Evolutionary conservation across 352 stramenopile genomes (phyloP).

Genomic region (Phytophthora cactorum): DNA sequence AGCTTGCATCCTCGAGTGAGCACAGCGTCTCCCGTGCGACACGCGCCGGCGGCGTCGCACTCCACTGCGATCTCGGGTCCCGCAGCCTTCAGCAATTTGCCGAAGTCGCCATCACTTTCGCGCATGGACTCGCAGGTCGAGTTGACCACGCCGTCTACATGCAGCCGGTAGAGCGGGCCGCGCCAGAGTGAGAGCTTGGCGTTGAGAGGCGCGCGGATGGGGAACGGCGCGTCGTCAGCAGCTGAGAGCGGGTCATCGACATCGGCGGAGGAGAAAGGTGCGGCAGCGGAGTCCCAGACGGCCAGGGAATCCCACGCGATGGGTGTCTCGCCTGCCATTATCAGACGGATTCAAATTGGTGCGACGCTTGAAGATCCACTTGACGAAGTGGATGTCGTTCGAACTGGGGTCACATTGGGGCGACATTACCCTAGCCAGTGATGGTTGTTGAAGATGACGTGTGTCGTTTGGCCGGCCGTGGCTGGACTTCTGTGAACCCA

Average conservation of each 20-base stretch:
- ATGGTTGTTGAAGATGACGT: constrained; percentile 33
- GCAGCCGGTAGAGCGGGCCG: constrained; percentile 56
- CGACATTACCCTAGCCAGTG: constrained; percentile 7
- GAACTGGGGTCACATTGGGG: constrained; percentile 3
- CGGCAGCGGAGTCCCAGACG: constrained; percentile 16
- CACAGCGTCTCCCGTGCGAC: constrained; percentile 85
- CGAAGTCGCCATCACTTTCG: constrained; percentile 67
- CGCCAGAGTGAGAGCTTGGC: constrained; percentile 61
- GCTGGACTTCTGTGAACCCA: constrained; percentile 22
- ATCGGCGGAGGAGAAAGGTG: not conserved
- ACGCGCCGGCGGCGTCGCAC: constrained; percentile 60
- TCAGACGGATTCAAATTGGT: not conserved
- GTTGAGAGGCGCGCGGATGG: constrained; percentile 44
- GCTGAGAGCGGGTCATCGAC: constrained; percentile 11
- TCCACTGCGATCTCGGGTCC: constrained; percentile 79
- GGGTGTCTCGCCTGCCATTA: constrained; percentile 16
- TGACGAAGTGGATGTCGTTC: constrained; percentile 1
- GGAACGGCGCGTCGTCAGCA: constrained; percentile 30
- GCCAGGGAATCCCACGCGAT: constrained; percentile 21
- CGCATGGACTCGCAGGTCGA: constrained; percentile 78
- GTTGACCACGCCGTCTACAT: constrained; percentile 80
- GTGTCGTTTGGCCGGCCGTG: constrained; percentile 9
- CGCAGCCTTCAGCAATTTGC: constrained; percentile 69
- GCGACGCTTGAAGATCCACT: constrained; percentile 23
- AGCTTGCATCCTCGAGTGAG: constrained; percentile 81